Evolutionary conservation across 176 grass and related monocot species (phyloP).

Genomic region (Musa acuminata): DNA sequence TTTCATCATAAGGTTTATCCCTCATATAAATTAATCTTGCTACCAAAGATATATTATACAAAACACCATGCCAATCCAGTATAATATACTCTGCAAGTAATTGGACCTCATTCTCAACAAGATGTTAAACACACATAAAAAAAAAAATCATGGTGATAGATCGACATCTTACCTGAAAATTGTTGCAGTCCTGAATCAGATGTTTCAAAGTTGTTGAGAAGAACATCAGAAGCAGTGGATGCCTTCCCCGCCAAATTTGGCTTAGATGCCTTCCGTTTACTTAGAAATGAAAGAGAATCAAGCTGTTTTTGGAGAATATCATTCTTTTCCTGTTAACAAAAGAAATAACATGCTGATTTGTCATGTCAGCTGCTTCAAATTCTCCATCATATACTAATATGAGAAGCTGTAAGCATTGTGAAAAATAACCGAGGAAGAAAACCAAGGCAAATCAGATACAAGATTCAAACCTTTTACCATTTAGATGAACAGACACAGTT

Average conservation of each 20-base stretch:
- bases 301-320: constrained; percentile 75
- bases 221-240: constrained; percentile 33
- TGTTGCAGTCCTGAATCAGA: constrained; percentile 31
- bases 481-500: neutral
- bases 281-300: constrained; percentile 78
- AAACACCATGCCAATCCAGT: too few species aligned
- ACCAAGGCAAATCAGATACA: neutral
- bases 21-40: neutral
- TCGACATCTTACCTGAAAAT: constrained; percentile 33
- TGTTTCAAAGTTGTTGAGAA: constrained; percentile 26
- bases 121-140: neutral
- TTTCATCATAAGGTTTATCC: neutral
- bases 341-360: neutral
- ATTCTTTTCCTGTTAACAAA: constrained; percentile 57
- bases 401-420: too few species aligned
- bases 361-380: neutral
- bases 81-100: too few species aligned
- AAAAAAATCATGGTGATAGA: neutral
- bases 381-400: too few species aligned
- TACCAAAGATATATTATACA: neutral
- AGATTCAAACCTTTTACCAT: neutral
- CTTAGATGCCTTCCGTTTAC: constrained; percentile 77
- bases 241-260: constrained; percentile 43
- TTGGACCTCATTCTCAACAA: neutral
- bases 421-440: too few species aligned